Evolutionary conservation across 2,329 filamentous ascomycete species (phyloP).

Genomic region (Emmonsiellopsis sp.): DNA sequence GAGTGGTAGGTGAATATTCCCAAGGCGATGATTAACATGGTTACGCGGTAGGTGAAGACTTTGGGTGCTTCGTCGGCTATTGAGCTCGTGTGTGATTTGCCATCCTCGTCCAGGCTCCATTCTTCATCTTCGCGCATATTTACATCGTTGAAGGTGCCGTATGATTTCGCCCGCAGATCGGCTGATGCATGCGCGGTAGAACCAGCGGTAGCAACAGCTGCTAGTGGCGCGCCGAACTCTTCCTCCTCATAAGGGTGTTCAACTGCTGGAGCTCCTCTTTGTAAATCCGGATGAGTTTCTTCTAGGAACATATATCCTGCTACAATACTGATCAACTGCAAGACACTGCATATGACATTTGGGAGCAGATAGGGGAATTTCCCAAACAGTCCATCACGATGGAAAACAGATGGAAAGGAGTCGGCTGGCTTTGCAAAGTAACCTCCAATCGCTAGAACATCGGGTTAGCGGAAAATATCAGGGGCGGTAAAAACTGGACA

Average conservation of each 20-base stretch:
- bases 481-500: neutral
- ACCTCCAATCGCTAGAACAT: slow-evolving; percentile 61
- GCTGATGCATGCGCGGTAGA: slow-evolving; percentile 63
- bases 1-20: slow-evolving; percentile 91
- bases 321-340: slow-evolving; percentile 71
- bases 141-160: slow-evolving; percentile 60
- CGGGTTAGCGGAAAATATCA: neutral
- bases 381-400: slow-evolving; percentile 59
- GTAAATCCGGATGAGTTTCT: slow-evolving; percentile 82
- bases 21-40: slow-evolving; percentile 70
- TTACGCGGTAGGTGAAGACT: slow-evolving; percentile 55
- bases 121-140: slow-evolving; percentile 46
- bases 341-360: slow-evolving; percentile 70
- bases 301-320: slow-evolving; percentile 73
- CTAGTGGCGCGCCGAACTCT: slow-evolving; percentile 10
- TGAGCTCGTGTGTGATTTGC: slow-evolving; percentile 19
- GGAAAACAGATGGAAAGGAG: slow-evolving; percentile 64
- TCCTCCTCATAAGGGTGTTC: slow-evolving; percentile 46
- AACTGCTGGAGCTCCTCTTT: slow-evolving; percentile 42
- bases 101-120: slow-evolving; percentile 45
- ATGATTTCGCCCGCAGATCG: slow-evolving; percentile 67
- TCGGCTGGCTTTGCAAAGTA: slow-evolving; percentile 70
- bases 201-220: slow-evolving; percentile 66
- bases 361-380: slow-evolving; percentile 80
- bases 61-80: slow-evolving; percentile 15